Evolutionary conservation across 2,329 filamentous ascomycete genomes (phyloP).

Genomic region (Fusarium tricinctum): DNA sequence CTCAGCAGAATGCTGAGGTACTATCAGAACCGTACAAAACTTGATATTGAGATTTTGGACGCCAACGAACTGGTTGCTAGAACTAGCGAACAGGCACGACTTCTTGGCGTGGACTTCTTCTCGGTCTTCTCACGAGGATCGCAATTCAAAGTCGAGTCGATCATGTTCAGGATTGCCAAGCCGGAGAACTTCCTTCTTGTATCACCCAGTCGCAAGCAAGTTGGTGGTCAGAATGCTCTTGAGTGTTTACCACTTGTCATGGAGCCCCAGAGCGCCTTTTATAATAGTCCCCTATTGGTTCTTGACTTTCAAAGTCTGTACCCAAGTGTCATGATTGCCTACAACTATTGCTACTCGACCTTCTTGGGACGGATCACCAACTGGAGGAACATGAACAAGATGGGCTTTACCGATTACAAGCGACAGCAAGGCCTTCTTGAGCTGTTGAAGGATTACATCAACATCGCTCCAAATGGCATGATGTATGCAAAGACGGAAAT

Average conservation of each 20-base stretch:
- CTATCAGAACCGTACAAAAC: conserved; percentile 79
- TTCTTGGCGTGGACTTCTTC: conserved; percentile 96
- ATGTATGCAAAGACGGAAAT: conserved; percentile 91
- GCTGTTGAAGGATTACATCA: conserved; percentile 86
- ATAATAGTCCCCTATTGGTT: conserved; percentile 88
- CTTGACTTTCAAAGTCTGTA: conserved; percentile 97
- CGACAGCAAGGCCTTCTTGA: conserved; percentile 81
- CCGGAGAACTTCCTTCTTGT: conserved; percentile 93
- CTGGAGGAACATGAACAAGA: conserved; percentile 93
- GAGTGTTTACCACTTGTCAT: conserved; percentile 96
- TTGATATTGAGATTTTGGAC: conserved; percentile 92
- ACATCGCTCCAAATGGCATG: conserved; percentile 95
- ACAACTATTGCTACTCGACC: conserved; percentile 99
- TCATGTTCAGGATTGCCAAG: conserved; percentile 99
- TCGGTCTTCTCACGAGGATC: conserved; percentile 95
- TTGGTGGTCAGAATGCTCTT: conserved; percentile 92
- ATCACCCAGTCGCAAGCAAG: conserved; percentile 91
- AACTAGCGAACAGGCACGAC: conserved; percentile 92
- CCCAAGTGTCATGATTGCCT: conserved; percentile 98
- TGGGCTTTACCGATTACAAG: conserved; percentile 92
- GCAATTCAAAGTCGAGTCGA: conserved; percentile 98
- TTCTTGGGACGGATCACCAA: conserved; percentile 87
- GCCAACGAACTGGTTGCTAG: conserved; percentile 88
- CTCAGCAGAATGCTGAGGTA: conserved; percentile 83
- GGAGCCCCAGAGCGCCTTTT: conserved; percentile 96